These are phyloP conservation scores for Oemleria cerasiformis DNA, from an alignment of 306 rosid genomes.

Conservation along the genomic window DNA sequence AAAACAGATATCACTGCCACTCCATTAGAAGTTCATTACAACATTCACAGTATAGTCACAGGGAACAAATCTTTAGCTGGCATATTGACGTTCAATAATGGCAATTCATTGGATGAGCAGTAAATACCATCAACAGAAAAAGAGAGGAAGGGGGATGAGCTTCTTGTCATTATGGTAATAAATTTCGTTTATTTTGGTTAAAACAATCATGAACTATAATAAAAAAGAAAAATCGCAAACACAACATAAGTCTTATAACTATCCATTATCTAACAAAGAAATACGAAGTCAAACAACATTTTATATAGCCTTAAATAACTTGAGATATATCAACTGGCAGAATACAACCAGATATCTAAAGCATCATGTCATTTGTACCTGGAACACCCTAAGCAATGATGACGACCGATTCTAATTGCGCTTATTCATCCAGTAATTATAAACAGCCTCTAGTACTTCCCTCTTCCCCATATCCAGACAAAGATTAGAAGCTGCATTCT, in stretches of 20 bases:
- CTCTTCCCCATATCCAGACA: conserved; percentile 42
- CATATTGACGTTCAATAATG: not conserved
- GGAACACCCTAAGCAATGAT: conserved; percentile 55
- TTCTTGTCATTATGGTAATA: not conserved
- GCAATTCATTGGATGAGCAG: not conserved
- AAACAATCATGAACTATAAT: not conserved
- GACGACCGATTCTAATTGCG: conserved; percentile 48
- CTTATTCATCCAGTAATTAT: conserved; percentile 61
- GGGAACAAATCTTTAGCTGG: too few species aligned
- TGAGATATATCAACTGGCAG: not conserved
- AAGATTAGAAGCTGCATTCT: conserved; percentile 35
- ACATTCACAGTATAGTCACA: not conserved
- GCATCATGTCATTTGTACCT: conserved; percentile 44
- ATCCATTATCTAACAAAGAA: conserved; percentile 8
- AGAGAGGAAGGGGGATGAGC: not conserved
- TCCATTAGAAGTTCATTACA: not conserved
- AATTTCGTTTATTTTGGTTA: not conserved
- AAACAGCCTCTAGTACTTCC: conserved; percentile 48
- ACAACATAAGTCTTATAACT: not conserved
- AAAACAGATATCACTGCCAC: not conserved
- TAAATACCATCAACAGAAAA: too few species aligned
- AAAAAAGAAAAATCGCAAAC: not conserved
- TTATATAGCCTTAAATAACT: not conserved
- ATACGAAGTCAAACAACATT: conserved; percentile 5
- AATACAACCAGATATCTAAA: conserved; percentile 15